Conservation (phyloP, 352 stramenopile species). For the Phytophthora quininea region DNA sequence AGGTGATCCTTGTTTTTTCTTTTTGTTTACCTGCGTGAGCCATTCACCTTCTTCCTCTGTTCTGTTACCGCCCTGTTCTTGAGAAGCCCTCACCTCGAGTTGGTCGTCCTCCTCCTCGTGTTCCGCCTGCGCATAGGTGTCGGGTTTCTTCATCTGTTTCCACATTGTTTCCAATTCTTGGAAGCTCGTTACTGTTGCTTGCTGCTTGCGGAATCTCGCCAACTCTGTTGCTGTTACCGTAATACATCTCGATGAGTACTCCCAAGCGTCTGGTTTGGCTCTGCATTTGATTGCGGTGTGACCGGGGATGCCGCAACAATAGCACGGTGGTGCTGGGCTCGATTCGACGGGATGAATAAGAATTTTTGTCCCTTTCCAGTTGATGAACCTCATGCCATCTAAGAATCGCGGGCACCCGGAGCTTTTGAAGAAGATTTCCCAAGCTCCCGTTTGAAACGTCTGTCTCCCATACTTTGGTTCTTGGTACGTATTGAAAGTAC, state of each 20-base stretch:
- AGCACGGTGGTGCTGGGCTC: slow-evolving; percentile 1
- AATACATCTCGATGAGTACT: background rate
- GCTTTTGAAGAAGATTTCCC: slow-evolving; percentile 7
- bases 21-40: too few relatives aligned
- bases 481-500: slow-evolving; percentile 4
- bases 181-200: slow-evolving; percentile 3
- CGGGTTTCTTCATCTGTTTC: background rate
- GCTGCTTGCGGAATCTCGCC: background rate
- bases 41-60: too few relatives aligned
- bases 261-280: background rate
- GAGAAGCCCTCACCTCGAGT: background rate
- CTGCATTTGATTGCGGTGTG: background rate
- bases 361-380: slow-evolving; percentile 5
- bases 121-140: background rate
- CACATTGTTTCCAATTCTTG: slow-evolving; percentile 7
- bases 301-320: slow-evolving; percentile 3
- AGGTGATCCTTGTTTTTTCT: too few relatives aligned
- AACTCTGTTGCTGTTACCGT: background rate
- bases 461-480: background rate
- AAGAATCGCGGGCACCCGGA: slow-evolving; percentile 5
- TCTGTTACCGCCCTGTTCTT: background rate
- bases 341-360: slow-evolving; percentile 1
- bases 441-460: slow-evolving; percentile 1
- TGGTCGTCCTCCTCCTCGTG: background rate
- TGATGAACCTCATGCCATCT: slow-evolving; percentile 2